phyloP scores from a whole-genome alignment of 768 basidiomycete species.

The Dioszegia hungarica region DNA sequence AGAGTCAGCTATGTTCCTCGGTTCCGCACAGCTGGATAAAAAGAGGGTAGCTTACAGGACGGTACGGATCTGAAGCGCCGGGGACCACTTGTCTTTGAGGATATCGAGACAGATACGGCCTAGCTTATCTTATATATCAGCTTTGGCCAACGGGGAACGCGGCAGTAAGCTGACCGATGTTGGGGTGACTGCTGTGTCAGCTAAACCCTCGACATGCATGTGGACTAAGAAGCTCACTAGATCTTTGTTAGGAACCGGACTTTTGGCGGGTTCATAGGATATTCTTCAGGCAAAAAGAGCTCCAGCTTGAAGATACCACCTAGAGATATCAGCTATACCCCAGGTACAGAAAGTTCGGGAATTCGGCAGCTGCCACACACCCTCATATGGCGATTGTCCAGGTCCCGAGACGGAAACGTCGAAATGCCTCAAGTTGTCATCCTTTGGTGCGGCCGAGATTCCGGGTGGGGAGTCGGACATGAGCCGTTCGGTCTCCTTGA shows the following conservation, averaged over 20 bases:
- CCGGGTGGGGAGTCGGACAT: constrained; percentile 95
- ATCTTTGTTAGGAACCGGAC: constrained; percentile 97
- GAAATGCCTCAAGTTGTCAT: constrained; percentile 97
- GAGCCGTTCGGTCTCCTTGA: constrained; percentile 94
- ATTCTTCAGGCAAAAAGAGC: constrained; percentile 96
- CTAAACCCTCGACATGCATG: background rate
- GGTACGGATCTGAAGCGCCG: constrained; percentile 95
- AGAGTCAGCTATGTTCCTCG: no score
- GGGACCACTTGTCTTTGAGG: constrained; percentile 99
- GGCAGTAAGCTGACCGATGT: constrained; percentile 68
- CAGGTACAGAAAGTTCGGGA: constrained; percentile 1
- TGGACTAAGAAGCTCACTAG: constrained; percentile 52
- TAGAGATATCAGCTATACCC: constrained; percentile 46
- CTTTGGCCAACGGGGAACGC: background rate
- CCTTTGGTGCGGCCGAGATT: constrained; percentile 89
- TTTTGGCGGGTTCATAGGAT: constrained; percentile 98
- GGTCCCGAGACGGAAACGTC: constrained; percentile 96
- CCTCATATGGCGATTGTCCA: constrained; percentile 83
- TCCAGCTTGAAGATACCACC: constrained; percentile 94
- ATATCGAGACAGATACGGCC: constrained; percentile 98
- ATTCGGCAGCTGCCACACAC: constrained; percentile 54
- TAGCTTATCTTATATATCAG: constrained; percentile 70
- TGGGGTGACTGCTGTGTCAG: constrained; percentile 62
- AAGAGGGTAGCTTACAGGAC: constrained; percentile 58
- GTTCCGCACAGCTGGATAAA: constrained; percentile 19